A percentile compares a stretch with the other conserved stretches of the same genome.
Evolutionary conservation across 495 filamentous ascomycete genomes (phyloP).

Genomic region (Trichocladium antarcticum): DNA sequence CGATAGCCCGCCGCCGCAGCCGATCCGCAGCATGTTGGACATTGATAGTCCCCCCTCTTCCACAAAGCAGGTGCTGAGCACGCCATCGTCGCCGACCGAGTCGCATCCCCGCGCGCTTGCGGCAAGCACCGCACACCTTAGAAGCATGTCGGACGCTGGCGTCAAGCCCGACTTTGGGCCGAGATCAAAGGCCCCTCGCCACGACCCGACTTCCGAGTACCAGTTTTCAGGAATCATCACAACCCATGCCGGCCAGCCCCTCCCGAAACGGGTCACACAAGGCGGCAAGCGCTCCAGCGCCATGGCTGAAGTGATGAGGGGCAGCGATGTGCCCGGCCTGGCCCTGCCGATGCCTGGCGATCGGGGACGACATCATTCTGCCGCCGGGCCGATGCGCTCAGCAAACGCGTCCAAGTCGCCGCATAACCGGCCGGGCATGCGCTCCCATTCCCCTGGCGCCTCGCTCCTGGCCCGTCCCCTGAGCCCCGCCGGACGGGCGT

Average conservation of each 20-base stretch:
- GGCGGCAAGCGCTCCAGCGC: conserved; percentile 30
- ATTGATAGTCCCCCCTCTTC: conserved; percentile 23
- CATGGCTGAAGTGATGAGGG: conserved; percentile 41
- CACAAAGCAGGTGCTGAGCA: conserved; percentile 24
- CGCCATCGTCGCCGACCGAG: conserved; percentile 34
- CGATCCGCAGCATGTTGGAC: conserved; percentile 35
- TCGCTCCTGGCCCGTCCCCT: conserved; percentile 29
- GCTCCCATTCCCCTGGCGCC: conserved; percentile 49
- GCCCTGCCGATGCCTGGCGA: conserved; percentile 35
- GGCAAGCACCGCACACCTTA: conserved; percentile 26
- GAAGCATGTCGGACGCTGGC: conserved; percentile 44
- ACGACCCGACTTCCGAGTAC: conserved; percentile 38
- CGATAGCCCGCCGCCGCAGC: conserved; percentile 25
- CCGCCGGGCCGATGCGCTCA: conserved; percentile 30
- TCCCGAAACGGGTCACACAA: conserved; percentile 36
- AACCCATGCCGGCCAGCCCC: conserved; percentile 32
- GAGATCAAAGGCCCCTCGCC: conserved; percentile 21
- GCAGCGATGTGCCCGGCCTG: conserved; percentile 33
- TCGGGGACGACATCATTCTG: conserved; percentile 37
- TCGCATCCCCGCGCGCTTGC: conserved; percentile 8
- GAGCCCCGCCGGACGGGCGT: conserved; percentile 31
- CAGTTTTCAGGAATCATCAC: conserved; percentile 44
- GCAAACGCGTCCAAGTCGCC: conserved; percentile 54
- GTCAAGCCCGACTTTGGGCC: conserved; percentile 35
- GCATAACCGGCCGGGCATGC: conserved; percentile 39